Evolutionary conservation across 805 yeast genomes (phyloP).

Genomic region (Teunomyces gatunensis): DNA sequence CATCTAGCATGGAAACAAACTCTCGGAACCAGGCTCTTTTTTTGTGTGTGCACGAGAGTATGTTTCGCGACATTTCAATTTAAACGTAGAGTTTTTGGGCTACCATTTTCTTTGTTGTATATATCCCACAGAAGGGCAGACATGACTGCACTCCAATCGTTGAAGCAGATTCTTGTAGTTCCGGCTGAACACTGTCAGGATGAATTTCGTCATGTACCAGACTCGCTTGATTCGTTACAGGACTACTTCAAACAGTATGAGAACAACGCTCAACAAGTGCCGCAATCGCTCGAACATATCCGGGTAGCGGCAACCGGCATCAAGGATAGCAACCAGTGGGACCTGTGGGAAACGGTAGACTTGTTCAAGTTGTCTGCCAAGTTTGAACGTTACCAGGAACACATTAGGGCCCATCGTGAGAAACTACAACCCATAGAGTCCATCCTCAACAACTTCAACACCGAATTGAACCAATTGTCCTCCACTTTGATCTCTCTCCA

Average conservation of each 20-base stretch:
- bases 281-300: slow-evolving; percentile 2
- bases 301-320: not conserved
- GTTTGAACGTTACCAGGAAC: slow-evolving; percentile 7
- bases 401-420: slow-evolving; percentile 27
- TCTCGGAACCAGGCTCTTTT: not conserved
- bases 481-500: slow-evolving; percentile 32
- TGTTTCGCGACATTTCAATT: not conserved
- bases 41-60: too few relatives aligned
- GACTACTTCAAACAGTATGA: slow-evolving; percentile 4
- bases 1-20: too few relatives aligned
- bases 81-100: too few relatives aligned
- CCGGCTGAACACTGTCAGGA: slow-evolving; percentile 1
- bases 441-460: slow-evolving; percentile 55
- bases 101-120: too few relatives aligned
- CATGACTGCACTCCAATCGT: slow-evolving; percentile 13
- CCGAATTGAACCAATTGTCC: slow-evolving; percentile 39
- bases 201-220: slow-evolving; percentile 1
- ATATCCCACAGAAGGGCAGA: not conserved
- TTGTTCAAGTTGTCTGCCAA: slow-evolving; percentile 5
- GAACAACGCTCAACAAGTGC: not conserved
- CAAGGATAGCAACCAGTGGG: not conserved
- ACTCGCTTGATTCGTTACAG: slow-evolving; percentile 9
- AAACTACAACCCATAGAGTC: slow-evolving; percentile 47
- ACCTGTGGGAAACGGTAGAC: slow-evolving; percentile 5
- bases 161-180: slow-evolving; percentile 8